Conservation (phyloP, 768 basidiomycete species). For the Mycena vulgaris region DNA sequence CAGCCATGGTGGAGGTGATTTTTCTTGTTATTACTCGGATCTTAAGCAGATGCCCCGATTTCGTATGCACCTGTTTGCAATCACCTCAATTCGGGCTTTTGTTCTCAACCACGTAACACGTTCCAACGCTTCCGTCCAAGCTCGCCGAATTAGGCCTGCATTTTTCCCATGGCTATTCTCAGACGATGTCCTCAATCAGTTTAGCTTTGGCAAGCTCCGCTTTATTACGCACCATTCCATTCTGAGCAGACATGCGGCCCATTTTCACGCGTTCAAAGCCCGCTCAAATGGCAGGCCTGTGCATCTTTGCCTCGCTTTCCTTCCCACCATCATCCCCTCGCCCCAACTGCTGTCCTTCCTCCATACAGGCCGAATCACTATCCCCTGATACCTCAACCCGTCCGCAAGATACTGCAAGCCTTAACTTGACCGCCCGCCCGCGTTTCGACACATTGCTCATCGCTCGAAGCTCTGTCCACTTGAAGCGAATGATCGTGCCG, state of each 20-base stretch:
- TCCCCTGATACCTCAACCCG: background rate
- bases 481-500: background rate
- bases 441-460: background rate
- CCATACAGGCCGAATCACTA: background rate
- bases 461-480: no score
- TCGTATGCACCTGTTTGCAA: no score
- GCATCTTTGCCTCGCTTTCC: background rate
- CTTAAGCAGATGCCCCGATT: no score
- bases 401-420: background rate
- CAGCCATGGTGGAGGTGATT: no score
- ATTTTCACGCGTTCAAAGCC: no score
- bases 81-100: no score
- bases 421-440: background rate
- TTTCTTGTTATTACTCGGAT: no score
- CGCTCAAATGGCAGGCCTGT: background rate
- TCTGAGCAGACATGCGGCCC: constrained; percentile 8
- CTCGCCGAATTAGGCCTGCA: no score
- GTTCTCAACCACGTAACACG: no score
- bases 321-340: no score
- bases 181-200: constrained; percentile 4
- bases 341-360: background rate
- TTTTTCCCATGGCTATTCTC: no score
- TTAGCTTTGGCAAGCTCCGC: constrained; percentile 5
- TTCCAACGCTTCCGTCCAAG: no score
- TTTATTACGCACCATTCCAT: constrained; percentile 1